Conservation (phyloP, 116 monocot species). For the Posidonia oceanica region DNA sequence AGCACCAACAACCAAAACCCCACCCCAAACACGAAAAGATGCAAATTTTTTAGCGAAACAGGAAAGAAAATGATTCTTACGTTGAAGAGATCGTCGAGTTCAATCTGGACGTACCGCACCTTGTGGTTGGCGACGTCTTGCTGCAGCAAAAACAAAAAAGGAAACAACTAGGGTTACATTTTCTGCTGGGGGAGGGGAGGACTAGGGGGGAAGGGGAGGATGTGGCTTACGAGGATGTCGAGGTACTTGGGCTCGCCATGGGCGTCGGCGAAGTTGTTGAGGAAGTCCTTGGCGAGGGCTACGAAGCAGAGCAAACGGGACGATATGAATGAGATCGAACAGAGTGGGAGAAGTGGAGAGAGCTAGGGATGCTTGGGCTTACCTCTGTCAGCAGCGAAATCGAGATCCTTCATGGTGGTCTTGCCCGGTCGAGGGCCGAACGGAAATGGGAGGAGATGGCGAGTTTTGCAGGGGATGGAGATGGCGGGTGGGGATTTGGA, state of each 20-base stretch:
- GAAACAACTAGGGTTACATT: background rate
- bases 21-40: too few species aligned
- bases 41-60: too few species aligned
- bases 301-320: background rate
- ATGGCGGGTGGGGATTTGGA: background rate
- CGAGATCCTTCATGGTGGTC: constrained; percentile 45
- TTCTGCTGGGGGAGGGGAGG: background rate
- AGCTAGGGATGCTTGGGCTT: constrained; percentile 1
- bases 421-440: background rate
- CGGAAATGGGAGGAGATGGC: background rate
- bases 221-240: constrained; percentile 54
- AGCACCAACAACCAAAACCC: background rate
- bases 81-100: constrained; percentile 84
- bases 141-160: constrained; percentile 18
- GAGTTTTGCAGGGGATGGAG: background rate
- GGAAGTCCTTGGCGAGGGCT: constrained; percentile 86
- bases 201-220: background rate
- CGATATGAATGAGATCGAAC: constrained; percentile 3
- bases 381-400: constrained; percentile 80
- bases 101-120: constrained; percentile 72
- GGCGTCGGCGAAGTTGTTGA: constrained; percentile 65
- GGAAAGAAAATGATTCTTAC: constrained; percentile 12
- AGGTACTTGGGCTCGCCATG: constrained; percentile 84
- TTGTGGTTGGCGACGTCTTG: constrained; percentile 91
- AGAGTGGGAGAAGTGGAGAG: background rate